Evolutionary conservation across 2,329 filamentous ascomycete species (phyloP), one percentile per base, ranked within the genome.

Genomic region (Colletotrichum somersetense): DNA sequence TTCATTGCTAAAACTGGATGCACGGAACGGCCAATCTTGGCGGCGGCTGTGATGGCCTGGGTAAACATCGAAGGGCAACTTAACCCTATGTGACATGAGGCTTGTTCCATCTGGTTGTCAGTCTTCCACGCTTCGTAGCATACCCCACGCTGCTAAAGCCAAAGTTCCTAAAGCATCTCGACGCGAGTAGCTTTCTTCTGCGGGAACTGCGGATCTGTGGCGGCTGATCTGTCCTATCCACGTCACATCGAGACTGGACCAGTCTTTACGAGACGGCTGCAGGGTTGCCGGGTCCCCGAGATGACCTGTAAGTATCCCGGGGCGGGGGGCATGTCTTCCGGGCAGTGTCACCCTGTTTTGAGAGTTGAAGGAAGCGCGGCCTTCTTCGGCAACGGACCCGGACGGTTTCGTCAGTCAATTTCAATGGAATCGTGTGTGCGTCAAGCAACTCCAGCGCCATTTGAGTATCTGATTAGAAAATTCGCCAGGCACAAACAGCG

Each of bases 1-100:
- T 72, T 58, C 69, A 68, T 58, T 55, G 69, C 69, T 65, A 72
- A 68, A 58, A 38, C 58, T 53, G 65, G 65, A 68, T 46, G 42
- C 44, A 57, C 65, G 65, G 65, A 46, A 40, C 35, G 23, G 35
- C n/a, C n/a, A 18, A n/a, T 42, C 65, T 72, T 72, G 26, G 26
- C 26, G 69, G 58, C 69, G 26, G 12, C 38, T 59, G 26, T 23
- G 33, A 12, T 58, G 53, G 5, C 5, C 12, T 7, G 2, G 7
- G 11, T 44, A 23, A 23, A n/a, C 30, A 50, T 12, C 40, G 23
- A 46, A 57, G 23, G 23, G 50, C 40, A 33, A 26, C 26, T 26
- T 1, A 26, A 26, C 26, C 26, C 26, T 26, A 8, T 30, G 53
- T 16, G 33, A 42, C 20, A 23, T 5, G 55, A 63, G 67, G 68